Conservation (phyloP, 805 yeast species). For the Cyberlindnera meyerae region DNA sequence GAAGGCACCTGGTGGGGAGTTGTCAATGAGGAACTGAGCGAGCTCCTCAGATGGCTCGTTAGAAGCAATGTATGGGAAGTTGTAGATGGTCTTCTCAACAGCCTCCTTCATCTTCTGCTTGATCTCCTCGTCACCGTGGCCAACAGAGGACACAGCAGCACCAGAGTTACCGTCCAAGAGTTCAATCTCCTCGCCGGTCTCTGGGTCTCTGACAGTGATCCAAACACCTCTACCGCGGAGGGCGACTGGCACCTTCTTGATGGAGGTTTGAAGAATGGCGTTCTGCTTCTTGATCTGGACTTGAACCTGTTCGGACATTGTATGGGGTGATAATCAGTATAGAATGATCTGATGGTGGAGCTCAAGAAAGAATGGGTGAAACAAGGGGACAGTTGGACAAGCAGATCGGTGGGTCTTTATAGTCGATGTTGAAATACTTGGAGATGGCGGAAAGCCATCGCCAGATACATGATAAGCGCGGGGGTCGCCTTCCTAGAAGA, state of each 20-base stretch:
- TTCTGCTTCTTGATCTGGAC: slow-evolving; percentile 13
- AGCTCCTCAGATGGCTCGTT: slow-evolving; percentile 38
- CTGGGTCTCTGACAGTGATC: slow-evolving; percentile 34
- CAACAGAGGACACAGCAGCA: slow-evolving; percentile 48
- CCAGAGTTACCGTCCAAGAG: slow-evolving; percentile 43
- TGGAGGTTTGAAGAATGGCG: slow-evolving; percentile 29
- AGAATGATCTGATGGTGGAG: not conserved
- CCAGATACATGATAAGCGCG: slow-evolving; percentile 8
- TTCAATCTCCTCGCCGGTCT: slow-evolving; percentile 29
- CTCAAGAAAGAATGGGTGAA: too few relatives aligned
- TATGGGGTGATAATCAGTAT: not conserved
- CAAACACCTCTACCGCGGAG: slow-evolving; percentile 35
- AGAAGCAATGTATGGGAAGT: slow-evolving; percentile 29
- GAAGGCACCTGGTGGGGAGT: slow-evolving; percentile 41
- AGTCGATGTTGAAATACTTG: not conserved
- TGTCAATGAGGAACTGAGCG: slow-evolving; percentile 38
- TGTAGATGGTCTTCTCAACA: slow-evolving; percentile 33
- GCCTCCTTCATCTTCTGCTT: slow-evolving; percentile 35
- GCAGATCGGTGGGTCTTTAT: too few relatives aligned
- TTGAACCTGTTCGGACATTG: slow-evolving; percentile 8
- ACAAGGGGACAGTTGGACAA: too few relatives aligned
- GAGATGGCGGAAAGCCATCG: slow-evolving; percentile 6
- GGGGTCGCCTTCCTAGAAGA: slow-evolving; percentile 4
- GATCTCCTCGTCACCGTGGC: slow-evolving; percentile 40
- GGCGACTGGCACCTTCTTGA: slow-evolving; percentile 30